Percentiles rank a stretch among this genome's conserved stretches.
Evolutionary conservation across 768 basidiomycete species (phyloP).

Genomic region (Thelephora ganbajun): DNA sequence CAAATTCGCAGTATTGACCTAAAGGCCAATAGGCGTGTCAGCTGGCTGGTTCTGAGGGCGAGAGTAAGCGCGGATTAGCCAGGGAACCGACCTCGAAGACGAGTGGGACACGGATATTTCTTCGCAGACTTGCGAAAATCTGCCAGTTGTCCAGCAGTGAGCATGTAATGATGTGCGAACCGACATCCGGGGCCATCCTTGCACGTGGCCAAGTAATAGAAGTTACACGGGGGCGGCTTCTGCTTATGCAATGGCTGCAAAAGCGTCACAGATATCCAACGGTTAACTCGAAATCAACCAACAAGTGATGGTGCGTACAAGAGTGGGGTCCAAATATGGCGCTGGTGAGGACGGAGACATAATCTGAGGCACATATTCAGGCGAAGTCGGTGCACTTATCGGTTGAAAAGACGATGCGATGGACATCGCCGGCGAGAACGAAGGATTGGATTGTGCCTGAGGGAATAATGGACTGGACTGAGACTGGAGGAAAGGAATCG

Average conservation of each 20-base stretch:
- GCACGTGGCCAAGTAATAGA: constrained; percentile 20
- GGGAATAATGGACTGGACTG: no score
- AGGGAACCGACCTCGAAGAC: constrained; percentile 15
- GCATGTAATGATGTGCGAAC: constrained; percentile 21
- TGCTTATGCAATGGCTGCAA: constrained; percentile 11
- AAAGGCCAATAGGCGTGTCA: not conserved
- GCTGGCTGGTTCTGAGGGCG: not conserved
- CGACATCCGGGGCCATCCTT: constrained; percentile 18
- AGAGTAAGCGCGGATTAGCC: not conserved
- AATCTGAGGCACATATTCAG: not conserved
- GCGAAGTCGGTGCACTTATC: not conserved
- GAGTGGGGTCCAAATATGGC: constrained; percentile 12
- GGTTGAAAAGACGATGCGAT: constrained; percentile 1
- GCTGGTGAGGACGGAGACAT: constrained; percentile 8
- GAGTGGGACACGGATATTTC: constrained; percentile 21
- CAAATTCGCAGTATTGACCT: constrained; percentile 15
- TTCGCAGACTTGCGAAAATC: constrained; percentile 19
- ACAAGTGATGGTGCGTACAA: constrained; percentile 11
- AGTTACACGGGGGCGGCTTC: constrained; percentile 24
- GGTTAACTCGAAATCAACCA: not conserved
- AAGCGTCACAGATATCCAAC: no score
- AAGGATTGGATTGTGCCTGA: no score
- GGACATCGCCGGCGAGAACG: not conserved
- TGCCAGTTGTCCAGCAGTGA: constrained; percentile 15
- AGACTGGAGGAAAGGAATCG: no score